Evolutionary conservation across 768 basidiomycete species (phyloP), one percentile per base, ranked within the genome.

Genomic region (Rhizopogon rudus): DNA sequence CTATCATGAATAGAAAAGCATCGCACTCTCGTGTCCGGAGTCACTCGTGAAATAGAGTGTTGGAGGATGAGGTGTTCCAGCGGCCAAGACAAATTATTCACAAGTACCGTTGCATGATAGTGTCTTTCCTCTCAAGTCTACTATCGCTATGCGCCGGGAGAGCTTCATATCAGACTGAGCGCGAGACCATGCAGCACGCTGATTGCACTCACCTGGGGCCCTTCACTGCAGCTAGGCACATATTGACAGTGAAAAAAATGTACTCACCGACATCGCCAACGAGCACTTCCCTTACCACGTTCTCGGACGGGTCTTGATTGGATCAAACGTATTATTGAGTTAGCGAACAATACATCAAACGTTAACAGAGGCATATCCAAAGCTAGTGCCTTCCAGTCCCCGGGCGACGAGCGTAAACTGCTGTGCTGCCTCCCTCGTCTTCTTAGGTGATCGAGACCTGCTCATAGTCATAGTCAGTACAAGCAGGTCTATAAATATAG

Each of bases 381-480:
- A 95, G 57, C 82, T 86, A 8, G 91, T 87, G 7, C 88, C 90
- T 61, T 91, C 91, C 54, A 94, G 69, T 2, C 93, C 93, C 63
- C 93, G 73, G 10, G 91, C 87, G 17, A 96, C 80, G 0, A 96
- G 76, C 1, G 87, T 87, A 68, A 96, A 94, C 58, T 95, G 90
- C 60, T 93, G 85, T 10, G 91, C 85, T 0, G 93, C 92, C 40
- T 93, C 92, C 58, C 88, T 76, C 37, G 86, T 91, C 60, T 77
- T 79, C 65, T 86, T 87, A 2, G 83, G 72, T 16, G 88, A 88
- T 41, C 89, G 79, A 37, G 90, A 84, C 28, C 89, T 89, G 53
- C 9, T 40, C 10, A n/a, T 7, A 35, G 54, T 42, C 10, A n/a
- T 7, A 35, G 54, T 40, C 54, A 44, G 17, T 5, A 17, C 56